A percentile compares a stretch with the other conserved stretches of the same genome.
Evolutionary conservation across 2,329 filamentous ascomycete species (phyloP).

Genomic region (Diaporthe australafricana): DNA sequence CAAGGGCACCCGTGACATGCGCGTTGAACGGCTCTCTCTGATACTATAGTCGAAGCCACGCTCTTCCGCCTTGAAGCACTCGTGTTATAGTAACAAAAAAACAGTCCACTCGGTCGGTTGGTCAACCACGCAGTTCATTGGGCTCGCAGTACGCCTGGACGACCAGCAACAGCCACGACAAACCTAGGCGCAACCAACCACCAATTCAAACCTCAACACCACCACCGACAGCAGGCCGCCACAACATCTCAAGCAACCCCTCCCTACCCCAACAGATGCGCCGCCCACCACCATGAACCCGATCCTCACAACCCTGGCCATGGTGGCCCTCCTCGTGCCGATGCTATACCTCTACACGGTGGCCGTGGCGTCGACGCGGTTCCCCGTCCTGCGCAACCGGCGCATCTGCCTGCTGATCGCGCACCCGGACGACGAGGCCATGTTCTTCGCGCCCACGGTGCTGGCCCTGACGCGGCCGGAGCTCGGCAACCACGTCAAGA

Average conservation of each 20-base stretch:
- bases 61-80: no score
- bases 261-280: not conserved
- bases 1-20: constrained; percentile 2
- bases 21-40: no score
- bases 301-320: constrained; percentile 42
- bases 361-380: constrained; percentile 58
- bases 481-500: constrained; percentile 90
- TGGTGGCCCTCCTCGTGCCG: constrained; percentile 56
- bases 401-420: constrained; percentile 93
- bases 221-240: not conserved
- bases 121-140: no score
- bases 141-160: no score
- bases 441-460: constrained; percentile 96
- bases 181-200: no score
- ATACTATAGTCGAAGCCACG: no score
- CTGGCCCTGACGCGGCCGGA: constrained; percentile 84
- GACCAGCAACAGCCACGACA: no score
- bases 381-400: constrained; percentile 81
- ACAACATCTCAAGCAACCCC: not conserved
- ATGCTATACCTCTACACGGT: constrained; percentile 65
- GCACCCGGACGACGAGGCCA: constrained; percentile 98
- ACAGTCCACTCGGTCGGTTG: no score
- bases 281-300: constrained; percentile 40
- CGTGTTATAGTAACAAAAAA: no score
- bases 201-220: not conserved